Evolutionary conservation across 306 rosid genomes (phyloP).

Genomic region (Bauhinia variegata): DNA sequence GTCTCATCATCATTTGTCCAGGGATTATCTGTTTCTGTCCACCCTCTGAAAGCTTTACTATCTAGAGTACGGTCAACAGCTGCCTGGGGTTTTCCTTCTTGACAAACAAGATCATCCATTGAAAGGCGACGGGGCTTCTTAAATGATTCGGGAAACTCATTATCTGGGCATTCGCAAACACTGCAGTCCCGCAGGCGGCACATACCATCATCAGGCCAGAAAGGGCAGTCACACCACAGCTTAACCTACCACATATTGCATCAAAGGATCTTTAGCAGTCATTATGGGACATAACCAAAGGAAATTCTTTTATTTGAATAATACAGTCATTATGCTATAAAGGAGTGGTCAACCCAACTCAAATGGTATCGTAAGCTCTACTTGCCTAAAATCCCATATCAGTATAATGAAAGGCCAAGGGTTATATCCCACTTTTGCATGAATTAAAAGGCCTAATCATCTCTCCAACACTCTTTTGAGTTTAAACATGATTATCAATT

Average conservation of each 20-base stretch:
- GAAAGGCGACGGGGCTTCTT: conserved; percentile 75
- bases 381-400: background rate
- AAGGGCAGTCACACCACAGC: conserved; percentile 97
- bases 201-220: conserved; percentile 99
- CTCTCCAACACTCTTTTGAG: background rate
- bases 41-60: conserved; percentile 81
- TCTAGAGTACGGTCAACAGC: conserved; percentile 93
- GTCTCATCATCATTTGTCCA: conserved; percentile 95
- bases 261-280: conserved; percentile 26
- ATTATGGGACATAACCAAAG: background rate
- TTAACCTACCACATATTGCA: conserved; percentile 57
- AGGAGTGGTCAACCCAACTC: background rate
- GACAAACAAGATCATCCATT: conserved; percentile 72
- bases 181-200: conserved; percentile 95
- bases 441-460: background rate
- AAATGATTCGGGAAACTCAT: conserved; percentile 82
- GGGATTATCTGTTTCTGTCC: conserved; percentile 89
- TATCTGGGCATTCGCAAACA: conserved; percentile 96
- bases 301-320: background rate
- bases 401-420: background rate
- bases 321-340: background rate
- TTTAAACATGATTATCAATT: background rate
- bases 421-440: background rate
- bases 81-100: conserved; percentile 96
- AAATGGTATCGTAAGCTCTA: background rate